Base-by-base conservation (phyloP, 2,329 filamentous ascomycete genomes). In the Endoconidiophora laricicola region DNA sequence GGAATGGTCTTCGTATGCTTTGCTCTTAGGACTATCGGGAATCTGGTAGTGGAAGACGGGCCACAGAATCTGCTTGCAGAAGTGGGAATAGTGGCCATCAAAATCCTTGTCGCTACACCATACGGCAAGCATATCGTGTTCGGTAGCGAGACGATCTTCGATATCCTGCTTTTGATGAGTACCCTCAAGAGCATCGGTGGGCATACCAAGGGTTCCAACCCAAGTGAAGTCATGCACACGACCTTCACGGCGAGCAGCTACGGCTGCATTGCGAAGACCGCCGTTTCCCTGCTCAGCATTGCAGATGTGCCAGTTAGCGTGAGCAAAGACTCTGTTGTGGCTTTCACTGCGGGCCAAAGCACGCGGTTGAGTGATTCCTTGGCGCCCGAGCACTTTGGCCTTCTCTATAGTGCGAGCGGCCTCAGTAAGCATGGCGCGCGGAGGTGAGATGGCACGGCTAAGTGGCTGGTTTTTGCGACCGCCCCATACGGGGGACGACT, bases 31-130 rank as follows among this genome's bases (percentile, higher is more conserved):
- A 61, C 94, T 93, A 62, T 96, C 91, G 0, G 90, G 91, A 53
- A 96, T 94, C 65, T 95, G 88, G 63, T 96, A 96, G 66, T 96
- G 88, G 65, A 96, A 94, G 54, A 95, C 88, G 1, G 90, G 90
- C 90, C 90, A 96, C 5, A 96, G 72, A 50, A 96, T 94, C 60
- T 90, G 86, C 69, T 96, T 96, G 79, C 88, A 95, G 62, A 91
- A 96, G 65, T 95, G 88, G 10, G 82, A 78, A 61, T 96, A 96
- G 65, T 94, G 88, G 1, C 88, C 87, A 59, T 95, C 83, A 61
- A 95, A 87, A 64, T 96, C 88, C 61, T 83, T 86, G 66, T 96
- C 90, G 54, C 79, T 83, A 63, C 85, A 83, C 62, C 83, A 94
- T 33, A 95, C 87, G 2, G 83, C 79, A 56, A 94, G 65, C 58